These are phyloP conservation scores for Leishmania mexicana DNA, from an alignment of 208 protist genomes.

Conservation along the genomic window DNA sequence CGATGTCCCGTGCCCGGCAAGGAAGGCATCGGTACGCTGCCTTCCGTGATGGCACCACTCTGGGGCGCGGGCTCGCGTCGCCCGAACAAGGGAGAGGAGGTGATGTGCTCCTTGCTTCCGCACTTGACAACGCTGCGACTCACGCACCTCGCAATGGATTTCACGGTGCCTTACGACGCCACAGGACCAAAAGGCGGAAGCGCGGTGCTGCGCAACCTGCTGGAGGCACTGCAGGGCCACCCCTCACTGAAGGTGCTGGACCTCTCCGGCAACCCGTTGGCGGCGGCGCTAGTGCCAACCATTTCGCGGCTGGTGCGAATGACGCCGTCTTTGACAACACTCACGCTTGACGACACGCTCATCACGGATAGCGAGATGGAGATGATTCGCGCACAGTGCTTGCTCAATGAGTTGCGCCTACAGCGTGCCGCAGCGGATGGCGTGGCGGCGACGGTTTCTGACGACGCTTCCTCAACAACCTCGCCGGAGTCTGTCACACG, in stretches of 20 bases:
- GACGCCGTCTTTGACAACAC: constrained; percentile 39
- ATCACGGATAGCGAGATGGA: constrained; percentile 29
- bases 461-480: neutral
- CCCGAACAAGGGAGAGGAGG: neutral
- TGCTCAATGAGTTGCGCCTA: constrained; percentile 32
- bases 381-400: constrained; percentile 36
- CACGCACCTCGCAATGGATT: constrained; percentile 17
- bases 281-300: constrained; percentile 40
- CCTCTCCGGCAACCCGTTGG: constrained; percentile 55
- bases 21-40: neutral
- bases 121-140: constrained; percentile 17
- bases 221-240: constrained; percentile 43
- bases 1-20: neutral
- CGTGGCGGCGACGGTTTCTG: neutral
- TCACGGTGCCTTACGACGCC: neutral
- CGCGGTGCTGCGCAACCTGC: constrained; percentile 32
- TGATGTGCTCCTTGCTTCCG: constrained; percentile 29
- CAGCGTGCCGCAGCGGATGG: neutral
- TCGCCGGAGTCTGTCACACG: neutral
- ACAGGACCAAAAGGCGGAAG: constrained; percentile 4
- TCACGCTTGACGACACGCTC: constrained; percentile 41
- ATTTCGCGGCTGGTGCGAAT: constrained; percentile 42
- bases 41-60: constrained; percentile 19
- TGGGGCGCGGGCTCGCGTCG: neutral
- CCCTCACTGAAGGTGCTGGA: constrained; percentile 42